Evolutionary conservation across 352 stramenopile species (phyloP).

Genomic region (Pythium chondricola): DNA sequence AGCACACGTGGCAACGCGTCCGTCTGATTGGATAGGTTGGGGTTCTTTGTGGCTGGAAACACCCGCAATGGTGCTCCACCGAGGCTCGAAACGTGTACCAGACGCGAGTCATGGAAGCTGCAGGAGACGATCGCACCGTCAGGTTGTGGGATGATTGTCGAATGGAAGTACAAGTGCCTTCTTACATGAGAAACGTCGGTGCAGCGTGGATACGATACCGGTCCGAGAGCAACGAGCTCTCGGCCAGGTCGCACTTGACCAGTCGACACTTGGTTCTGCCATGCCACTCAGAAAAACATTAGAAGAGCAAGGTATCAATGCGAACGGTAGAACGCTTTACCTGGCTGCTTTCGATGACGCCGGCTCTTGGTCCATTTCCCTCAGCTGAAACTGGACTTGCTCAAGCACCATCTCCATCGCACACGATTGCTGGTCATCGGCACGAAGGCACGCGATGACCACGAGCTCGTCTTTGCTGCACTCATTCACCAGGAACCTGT

Average conservation of each 20-base stretch:
- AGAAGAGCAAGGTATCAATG: background rate
- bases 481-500: constrained; percentile 36
- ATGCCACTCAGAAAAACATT: background rate
- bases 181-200: constrained; percentile 72
- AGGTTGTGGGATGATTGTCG: too few relatives aligned
- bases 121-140: too few relatives aligned
- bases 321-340: too few relatives aligned
- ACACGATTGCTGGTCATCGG: constrained; percentile 56
- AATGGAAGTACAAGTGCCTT: background rate
- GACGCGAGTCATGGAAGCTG: constrained; percentile 56
- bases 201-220: constrained; percentile 63
- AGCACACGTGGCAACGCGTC: constrained; percentile 55
- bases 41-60: constrained; percentile 49
- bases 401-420: constrained; percentile 46
- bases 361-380: constrained; percentile 1
- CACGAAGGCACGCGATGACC: constrained; percentile 58
- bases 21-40: constrained; percentile 44
- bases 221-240: constrained; percentile 45
- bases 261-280: constrained; percentile 36
- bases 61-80: constrained; percentile 46
- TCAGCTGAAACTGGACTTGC: constrained; percentile 40
- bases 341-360: background rate
- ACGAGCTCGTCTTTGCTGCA: constrained; percentile 41
- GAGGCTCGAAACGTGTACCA: constrained; percentile 59
- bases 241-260: constrained; percentile 69